These are phyloP conservation scores for Tuber borchii DNA, from an alignment of 495 filamentous ascomycete genomes.

Conservation along the genomic window DNA sequence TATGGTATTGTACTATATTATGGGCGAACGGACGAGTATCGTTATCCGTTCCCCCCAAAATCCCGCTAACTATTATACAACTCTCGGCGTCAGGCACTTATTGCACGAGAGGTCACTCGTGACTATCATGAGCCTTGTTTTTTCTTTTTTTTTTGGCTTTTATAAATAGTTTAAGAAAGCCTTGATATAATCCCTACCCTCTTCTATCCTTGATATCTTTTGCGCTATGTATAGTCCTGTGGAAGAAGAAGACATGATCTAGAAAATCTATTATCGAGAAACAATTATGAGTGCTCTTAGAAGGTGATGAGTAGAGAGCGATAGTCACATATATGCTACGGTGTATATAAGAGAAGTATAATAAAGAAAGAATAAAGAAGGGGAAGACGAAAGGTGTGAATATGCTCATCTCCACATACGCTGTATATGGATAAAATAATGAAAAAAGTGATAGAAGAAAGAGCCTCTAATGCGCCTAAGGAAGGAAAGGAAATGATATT, in stretches of 20 bases:
- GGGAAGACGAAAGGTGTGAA: neutral
- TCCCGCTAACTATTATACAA: no score
- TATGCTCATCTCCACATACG: neutral
- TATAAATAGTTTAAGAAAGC: neutral
- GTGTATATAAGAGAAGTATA: neutral
- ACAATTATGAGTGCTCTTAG: neutral
- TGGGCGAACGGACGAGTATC: neutral
- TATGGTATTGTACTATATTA: no score
- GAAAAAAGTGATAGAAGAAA: neutral
- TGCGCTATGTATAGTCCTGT: neutral
- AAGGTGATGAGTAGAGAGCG: neutral
- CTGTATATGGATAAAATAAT: neutral
- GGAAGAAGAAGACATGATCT: neutral
- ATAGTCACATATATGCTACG: neutral
- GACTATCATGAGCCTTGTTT: neutral
- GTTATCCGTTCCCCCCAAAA: neutral
- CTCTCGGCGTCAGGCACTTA: neutral
- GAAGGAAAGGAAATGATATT: slow-evolving; percentile 3
- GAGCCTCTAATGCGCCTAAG: neutral
- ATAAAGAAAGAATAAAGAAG: neutral
- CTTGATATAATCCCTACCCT: neutral
- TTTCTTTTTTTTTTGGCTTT: neutral
- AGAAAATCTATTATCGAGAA: neutral
- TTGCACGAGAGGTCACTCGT: neutral
- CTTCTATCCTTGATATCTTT: neutral